Evolutionary conservation across 768 basidiomycete genomes (phyloP).

Genomic region (Suillus subaureus): DNA sequence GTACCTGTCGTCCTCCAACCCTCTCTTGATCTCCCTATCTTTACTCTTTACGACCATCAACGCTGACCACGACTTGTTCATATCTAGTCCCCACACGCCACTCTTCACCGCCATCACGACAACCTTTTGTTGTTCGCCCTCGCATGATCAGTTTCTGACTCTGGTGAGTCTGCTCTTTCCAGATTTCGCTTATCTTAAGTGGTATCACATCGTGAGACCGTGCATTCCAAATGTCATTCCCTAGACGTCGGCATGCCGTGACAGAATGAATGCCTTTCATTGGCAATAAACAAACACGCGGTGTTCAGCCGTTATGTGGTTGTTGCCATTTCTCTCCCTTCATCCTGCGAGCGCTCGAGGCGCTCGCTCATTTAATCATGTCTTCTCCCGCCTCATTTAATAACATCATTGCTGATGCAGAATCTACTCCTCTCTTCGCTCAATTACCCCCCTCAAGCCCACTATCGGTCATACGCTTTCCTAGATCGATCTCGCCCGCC

Average conservation of each 20-base stretch:
- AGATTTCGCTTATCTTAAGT: constrained; percentile 11
- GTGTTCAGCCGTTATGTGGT: neutral
- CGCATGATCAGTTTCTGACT: constrained; percentile 43
- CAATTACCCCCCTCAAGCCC: constrained; percentile 37
- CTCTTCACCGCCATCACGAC: constrained; percentile 33
- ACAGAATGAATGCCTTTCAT: neutral
- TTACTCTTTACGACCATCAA: constrained; percentile 35
- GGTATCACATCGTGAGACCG: constrained; percentile 10
- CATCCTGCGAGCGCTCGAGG: constrained; percentile 9
- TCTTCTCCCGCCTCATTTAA: constrained; percentile 8
- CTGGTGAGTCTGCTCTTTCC: constrained; percentile 34
- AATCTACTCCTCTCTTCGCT: constrained; percentile 23
- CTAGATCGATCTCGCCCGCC: constrained; percentile 38
- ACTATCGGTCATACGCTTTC: constrained; percentile 45
- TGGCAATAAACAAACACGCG: neutral
- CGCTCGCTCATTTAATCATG: constrained; percentile 12
- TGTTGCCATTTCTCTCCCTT: neutral
- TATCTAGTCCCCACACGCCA: constrained; percentile 29
- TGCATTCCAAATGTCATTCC: neutral
- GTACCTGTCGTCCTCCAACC: constrained; percentile 22
- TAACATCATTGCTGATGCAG: constrained; percentile 17
- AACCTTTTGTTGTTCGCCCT: constrained; percentile 39
- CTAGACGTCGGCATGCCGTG: neutral
- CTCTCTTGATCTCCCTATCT: constrained; percentile 25
- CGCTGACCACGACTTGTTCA: constrained; percentile 41